Evolutionary conservation across 2,329 filamentous ascomycete species (phyloP), one percentile per base, ranked within the genome.

Genomic region (Paracoccidioides brasiliensis): DNA sequence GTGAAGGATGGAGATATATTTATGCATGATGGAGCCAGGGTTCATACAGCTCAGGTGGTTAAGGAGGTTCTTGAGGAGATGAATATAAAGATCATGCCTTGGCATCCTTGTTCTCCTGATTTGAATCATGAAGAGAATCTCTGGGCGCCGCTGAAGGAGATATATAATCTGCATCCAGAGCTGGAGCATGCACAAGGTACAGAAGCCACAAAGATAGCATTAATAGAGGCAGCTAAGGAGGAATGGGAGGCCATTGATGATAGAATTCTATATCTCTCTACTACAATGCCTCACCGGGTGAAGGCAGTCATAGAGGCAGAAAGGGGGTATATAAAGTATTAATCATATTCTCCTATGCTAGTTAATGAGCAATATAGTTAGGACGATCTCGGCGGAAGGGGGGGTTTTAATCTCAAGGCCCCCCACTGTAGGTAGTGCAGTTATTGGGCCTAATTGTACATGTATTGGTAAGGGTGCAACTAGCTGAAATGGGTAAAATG

Each of bases 71-170:
- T 62, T 51, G 10, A 51, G 28, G 5, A 43, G 4, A 49, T 55
- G 42, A 53, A 48, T 38, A 53, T 62, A 33, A 15, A 49, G 7
- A 41, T 55, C 15, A 55, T 62, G n/a, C 37, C 56, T 15, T 63
- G 54, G 52, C 54, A 54, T 10, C 6, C 55, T 38, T 49, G 60
- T 45, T 62, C 55, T 1, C 55, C 56, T 30, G 57, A 63, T 60
- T 53, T 62, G 8, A 59, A 59, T 43, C 54, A 35, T 12, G 62
- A 62, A 52, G 60, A 62, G 56, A 60, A 59, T 50, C 44, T 60
- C 1, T 62, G 54, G 56, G 50, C 55, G 37, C 49, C 55, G 5
- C 49, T 63, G 32, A 63, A n/a, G 45, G 33, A 53, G 35, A 22
- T 49, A 5, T 58, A 51, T 52, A 37, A 52, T 38, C 22, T 55